Base-by-base conservation (phyloP, 805 yeast species). In the Teunomyces aglyptinius region DNA sequence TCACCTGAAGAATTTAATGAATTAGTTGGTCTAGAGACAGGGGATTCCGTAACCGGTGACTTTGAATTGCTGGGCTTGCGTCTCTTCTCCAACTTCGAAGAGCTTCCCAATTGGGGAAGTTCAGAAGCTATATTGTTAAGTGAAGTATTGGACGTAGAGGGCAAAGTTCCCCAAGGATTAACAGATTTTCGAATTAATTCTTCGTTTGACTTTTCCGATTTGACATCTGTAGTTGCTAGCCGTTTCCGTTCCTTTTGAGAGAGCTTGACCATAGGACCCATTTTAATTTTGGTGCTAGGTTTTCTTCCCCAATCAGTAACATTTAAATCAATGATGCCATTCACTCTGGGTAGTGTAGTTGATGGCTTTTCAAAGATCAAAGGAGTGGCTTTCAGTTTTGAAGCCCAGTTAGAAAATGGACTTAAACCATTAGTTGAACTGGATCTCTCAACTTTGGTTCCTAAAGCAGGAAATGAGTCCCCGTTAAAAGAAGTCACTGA, bases 201-300 rank as follows among this genome's bases (percentile, higher is more conserved):
- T 16, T 39, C 33, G 6, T 39, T 39, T 10, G 15, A 24, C 15
- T 26, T 39, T 6, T 13, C 32, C 27, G 42, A 15, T 8, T 10
- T 26, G 20, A 28, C 22, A n/a, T 28, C 33, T 13, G 42, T 12
- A 6, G 44, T 27, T 18, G 44, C 69, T 51, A 71, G 53, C 48
- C 68, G 73, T 57, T 76, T 79, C 34, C 87, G 61, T 51, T 82
- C 86, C 55, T 80, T 80, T 51, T 84, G 88, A 1, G 88, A 82
- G 12, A 79, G 55, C 49, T 77, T 76, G 27, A 64, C 58, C 16
- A 68, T 61, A 0, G 76, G 68, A 1, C 66, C 65, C 16, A 74
- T 56, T 44, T 63, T 65, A 2, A 65, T 57, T 33, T 65, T 72
- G n/a, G 53, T 46, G n/a, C 27, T 42, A 10, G 44, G 42, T 34